Evolutionary conservation across 495 filamentous ascomycete species (phyloP).

Genomic region (Neurospora sp.): DNA sequence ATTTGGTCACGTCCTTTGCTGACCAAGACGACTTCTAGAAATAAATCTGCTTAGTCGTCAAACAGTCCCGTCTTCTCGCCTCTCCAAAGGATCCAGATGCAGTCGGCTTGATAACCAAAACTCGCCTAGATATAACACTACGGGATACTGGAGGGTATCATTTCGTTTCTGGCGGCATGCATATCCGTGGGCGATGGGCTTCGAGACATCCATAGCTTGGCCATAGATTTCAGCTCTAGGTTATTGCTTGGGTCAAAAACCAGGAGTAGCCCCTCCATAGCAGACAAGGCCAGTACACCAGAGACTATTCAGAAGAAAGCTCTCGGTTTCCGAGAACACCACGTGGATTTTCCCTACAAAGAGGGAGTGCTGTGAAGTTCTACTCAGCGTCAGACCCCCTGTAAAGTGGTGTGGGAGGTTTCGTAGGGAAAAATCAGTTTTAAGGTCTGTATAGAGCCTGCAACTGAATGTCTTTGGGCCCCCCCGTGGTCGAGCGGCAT

Average conservation of each 20-base stretch:
- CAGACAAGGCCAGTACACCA: not conserved
- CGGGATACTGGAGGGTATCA: not conserved
- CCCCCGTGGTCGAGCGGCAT: not conserved
- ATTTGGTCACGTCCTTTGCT: not conserved
- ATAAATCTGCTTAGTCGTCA: not conserved
- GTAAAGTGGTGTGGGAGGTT: not conserved
- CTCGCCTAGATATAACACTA: not conserved
- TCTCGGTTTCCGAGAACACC: not conserved
- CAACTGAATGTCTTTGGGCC: not conserved
- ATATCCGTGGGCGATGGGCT: not conserved
- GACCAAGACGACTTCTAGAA: not conserved
- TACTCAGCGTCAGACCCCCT: not conserved
- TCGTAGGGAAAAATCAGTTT: not conserved
- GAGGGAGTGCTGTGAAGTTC: not conserved
- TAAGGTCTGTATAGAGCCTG: not conserved
- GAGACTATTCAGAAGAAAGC: not conserved
- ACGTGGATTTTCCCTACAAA: not conserved
- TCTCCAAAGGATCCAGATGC: not conserved
- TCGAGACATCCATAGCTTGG: not conserved
- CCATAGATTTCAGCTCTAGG: not conserved
- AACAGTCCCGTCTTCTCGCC: not conserved
- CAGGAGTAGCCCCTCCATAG: not conserved
- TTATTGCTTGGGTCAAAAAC: not conserved
- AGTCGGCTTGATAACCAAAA: not conserved
- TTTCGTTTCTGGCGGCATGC: not conserved